Conservation (phyloP, 164 flowering plant species). For the Cinnamomum chago region DNA sequence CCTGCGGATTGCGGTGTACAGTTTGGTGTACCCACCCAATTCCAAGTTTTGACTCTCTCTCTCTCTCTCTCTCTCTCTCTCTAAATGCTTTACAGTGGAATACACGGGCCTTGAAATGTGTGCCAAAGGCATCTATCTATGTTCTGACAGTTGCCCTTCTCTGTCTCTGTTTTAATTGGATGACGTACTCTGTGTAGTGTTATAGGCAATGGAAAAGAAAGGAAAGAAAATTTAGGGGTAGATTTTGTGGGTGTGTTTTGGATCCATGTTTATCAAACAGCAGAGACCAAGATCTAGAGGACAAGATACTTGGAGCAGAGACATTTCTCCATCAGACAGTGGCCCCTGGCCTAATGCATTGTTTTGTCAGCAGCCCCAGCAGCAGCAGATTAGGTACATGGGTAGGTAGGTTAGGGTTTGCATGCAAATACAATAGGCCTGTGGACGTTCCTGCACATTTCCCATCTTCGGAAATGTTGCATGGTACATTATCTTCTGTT, state of each 20-base stretch:
- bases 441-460: not conserved
- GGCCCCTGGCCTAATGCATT: not conserved
- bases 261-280: not conserved
- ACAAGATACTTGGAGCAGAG: slow-evolving; percentile 9
- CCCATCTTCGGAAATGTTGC: not conserved
- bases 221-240: not conserved
- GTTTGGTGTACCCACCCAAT: no score
- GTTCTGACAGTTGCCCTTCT: not conserved
- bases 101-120: not conserved
- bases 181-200: not conserved
- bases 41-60: no score
- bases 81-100: not conserved
- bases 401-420: no score
- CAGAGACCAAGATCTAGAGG: not conserved
- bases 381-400: no score
- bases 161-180: not conserved
- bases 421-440: no score
- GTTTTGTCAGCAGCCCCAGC: no score
- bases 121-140: not conserved
- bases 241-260: not conserved
- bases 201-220: no score
- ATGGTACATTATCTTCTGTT: not conserved
- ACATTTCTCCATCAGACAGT: slow-evolving; percentile 5
- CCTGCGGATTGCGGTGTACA: no score
- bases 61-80: no score